phyloP scores from a whole-genome alignment of 1,284 basidiomycete species.

The Violaceomyces palustris region DNA sequence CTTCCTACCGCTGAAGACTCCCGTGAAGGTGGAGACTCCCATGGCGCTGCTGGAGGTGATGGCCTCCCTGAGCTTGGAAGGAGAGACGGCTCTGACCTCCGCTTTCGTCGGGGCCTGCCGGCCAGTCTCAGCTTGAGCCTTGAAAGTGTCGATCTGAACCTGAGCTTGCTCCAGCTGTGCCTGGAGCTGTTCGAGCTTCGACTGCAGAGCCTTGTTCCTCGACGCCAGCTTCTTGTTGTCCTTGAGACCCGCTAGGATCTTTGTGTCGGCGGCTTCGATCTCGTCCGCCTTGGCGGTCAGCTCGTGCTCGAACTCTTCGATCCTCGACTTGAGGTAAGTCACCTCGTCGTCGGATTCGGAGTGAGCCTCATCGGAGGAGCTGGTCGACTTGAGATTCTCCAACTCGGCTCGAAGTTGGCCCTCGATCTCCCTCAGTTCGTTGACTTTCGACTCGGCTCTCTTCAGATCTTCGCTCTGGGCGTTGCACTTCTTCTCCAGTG shows the following conservation, averaged over 20 bases:
- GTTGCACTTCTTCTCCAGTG: not conserved
- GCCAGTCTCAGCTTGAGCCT: not conserved
- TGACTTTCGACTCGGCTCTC: not conserved
- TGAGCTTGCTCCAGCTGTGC: slow-evolving; percentile 1
- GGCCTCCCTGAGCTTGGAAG: not conserved
- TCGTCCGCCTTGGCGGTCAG: slow-evolving; percentile 37
- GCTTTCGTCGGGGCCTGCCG: not conserved
- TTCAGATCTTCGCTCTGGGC: not conserved
- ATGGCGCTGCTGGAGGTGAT: slow-evolving; percentile 1
- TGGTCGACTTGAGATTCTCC: not conserved
- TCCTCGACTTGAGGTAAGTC: slow-evolving; percentile 6
- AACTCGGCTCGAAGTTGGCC: not conserved
- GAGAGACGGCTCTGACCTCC: not conserved
- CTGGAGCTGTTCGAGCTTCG: slow-evolving; percentile 12
- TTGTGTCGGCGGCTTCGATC: slow-evolving; percentile 41
- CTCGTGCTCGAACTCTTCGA: slow-evolving; percentile 33
- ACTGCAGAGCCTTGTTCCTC: slow-evolving; percentile 11
- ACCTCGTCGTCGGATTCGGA: slow-evolving; percentile 3
- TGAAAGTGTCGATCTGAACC: not conserved
- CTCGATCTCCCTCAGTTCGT: not conserved
- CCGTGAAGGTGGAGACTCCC: too few species aligned
- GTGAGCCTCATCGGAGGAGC: not conserved
- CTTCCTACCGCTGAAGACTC: slow-evolving; percentile 17
- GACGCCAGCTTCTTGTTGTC: slow-evolving; percentile 32
- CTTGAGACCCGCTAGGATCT: slow-evolving; percentile 35